Base-by-base conservation (phyloP, 352 stramenopile species). In the Pythium phragmiticola region DNA sequence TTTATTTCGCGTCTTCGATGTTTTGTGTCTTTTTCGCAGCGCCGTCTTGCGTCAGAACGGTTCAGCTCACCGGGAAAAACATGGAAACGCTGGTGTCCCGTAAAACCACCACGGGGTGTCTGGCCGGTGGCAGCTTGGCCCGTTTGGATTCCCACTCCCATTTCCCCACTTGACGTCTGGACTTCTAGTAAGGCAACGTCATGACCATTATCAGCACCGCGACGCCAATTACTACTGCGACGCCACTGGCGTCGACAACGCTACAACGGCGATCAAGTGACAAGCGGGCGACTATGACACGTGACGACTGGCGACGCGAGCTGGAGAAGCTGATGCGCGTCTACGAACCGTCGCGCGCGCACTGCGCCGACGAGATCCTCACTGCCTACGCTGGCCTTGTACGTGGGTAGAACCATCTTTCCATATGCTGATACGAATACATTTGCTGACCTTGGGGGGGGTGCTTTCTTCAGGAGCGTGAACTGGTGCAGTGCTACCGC, bases 401-500 rank as follows among this genome's bases (percentile, higher is more conserved):
- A 55, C 57, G 69, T 69, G 16, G 3, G 8, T 19, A 23, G 19
- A 34, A 21, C 3, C 3, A 39, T 58, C 23, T 12, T 16, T 63
- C 12, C 43, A 21, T 41, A 3, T 54, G 37, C 34, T 13, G 46
- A 5, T 13, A n/a, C 5, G 7, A 4, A 17, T 36, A 21, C n/a
- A 56, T 14, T 4, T 4, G 36, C 14, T n/a, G 14, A 17, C 37
- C 2, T 34, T 8, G 23, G 6, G 14, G 6, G 14, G 11, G 30
- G 23, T 17, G 3, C 14, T 16, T 49, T 42, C 4, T 30, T 1
- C 36, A 76, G 74, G 81, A 90, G 19, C 73, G 70, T n/a, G 81
- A 90, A 46, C 66, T 88, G 28, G 46, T 88, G 46, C 75, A 82
- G 60, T 87, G 78, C 65, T 88, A 87, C 60, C 81, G 81, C 42